Evolutionary conservation across 176 grass and related monocot genomes (phyloP).

Genomic region (Metroxylon sagu): DNA sequence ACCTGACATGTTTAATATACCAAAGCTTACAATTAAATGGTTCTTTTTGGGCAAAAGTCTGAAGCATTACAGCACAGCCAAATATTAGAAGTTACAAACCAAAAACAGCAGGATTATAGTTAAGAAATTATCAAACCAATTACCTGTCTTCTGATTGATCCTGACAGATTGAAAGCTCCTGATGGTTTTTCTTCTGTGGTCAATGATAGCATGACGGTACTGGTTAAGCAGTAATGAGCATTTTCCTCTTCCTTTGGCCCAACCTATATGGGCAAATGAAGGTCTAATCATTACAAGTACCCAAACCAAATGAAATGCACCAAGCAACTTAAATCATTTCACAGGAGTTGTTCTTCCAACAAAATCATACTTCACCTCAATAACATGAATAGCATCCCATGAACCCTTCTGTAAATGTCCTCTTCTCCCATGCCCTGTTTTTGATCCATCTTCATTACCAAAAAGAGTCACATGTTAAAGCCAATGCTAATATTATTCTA

Average conservation of each 20-base stretch:
- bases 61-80: no score
- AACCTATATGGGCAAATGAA: slow-evolving; percentile 38
- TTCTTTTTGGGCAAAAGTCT: no score
- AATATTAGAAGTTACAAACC: no score
- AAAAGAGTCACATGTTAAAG: slow-evolving; percentile 1
- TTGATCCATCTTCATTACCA: slow-evolving; percentile 53
- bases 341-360: no score
- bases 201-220: slow-evolving; percentile 87
- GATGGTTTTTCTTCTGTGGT: slow-evolving; percentile 72
- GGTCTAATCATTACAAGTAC: neutral
- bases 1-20: no score
- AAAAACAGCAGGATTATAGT: no score
- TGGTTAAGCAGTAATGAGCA: slow-evolving; percentile 90
- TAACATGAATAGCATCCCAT: slow-evolving; percentile 98
- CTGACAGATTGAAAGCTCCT: slow-evolving; percentile 84
- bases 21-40: no score
- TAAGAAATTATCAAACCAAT: neutral
- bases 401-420: slow-evolving; percentile 84
- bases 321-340: no score
- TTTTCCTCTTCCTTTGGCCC: slow-evolving; percentile 51
- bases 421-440: slow-evolving; percentile 56
- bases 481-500: neutral
- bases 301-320: no score
- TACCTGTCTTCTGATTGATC: slow-evolving; percentile 97
- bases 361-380: slow-evolving; percentile 43